Percentiles rank a stretch among this genome's conserved stretches.
Conservation (phyloP, 495 filamentous ascomycete species). For the Pseudevernia furfuracea region DNA sequence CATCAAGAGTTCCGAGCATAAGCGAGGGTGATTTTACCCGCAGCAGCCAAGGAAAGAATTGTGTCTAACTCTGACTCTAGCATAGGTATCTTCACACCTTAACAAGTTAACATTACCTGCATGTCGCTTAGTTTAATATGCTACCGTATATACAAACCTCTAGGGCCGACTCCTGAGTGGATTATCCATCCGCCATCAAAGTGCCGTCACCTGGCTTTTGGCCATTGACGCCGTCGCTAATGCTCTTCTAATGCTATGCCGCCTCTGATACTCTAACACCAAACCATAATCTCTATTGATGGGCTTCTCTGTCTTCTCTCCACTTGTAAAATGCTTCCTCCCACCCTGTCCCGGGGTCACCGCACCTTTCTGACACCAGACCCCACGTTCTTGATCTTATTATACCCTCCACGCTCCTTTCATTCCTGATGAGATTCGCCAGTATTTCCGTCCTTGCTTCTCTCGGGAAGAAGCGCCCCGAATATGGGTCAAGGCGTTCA, state of each 20-base stretch:
- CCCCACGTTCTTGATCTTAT: slow-evolving; percentile 77
- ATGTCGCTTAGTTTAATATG: background rate
- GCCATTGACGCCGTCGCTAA: slow-evolving; percentile 12
- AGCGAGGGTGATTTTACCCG: slow-evolving; percentile 2
- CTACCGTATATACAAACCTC: background rate
- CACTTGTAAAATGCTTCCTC: slow-evolving; percentile 58
- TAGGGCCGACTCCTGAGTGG: background rate
- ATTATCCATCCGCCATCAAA: background rate
- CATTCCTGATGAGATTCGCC: slow-evolving; percentile 69
- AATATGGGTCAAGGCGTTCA: slow-evolving; percentile 90
- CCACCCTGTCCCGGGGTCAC: slow-evolving; percentile 46
- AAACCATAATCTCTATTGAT: background rate
- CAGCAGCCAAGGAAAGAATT: background rate
- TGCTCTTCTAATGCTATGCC: slow-evolving; percentile 6
- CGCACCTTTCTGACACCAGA: slow-evolving; percentile 72
- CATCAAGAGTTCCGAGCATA: background rate
- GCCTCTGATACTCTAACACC: slow-evolving; percentile 1
- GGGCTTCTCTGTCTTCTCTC: slow-evolving; percentile 43
- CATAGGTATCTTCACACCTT: no score
- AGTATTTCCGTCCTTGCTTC: slow-evolving; percentile 80
- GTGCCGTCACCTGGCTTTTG: background rate
- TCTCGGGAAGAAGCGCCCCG: slow-evolving; percentile 70
- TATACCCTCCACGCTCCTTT: slow-evolving; percentile 80
- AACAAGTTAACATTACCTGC: no score
- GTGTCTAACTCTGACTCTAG: no score